Base-by-base conservation (phyloP, 2,329 filamentous ascomycete genomes). In the Penicillium freii region DNA sequence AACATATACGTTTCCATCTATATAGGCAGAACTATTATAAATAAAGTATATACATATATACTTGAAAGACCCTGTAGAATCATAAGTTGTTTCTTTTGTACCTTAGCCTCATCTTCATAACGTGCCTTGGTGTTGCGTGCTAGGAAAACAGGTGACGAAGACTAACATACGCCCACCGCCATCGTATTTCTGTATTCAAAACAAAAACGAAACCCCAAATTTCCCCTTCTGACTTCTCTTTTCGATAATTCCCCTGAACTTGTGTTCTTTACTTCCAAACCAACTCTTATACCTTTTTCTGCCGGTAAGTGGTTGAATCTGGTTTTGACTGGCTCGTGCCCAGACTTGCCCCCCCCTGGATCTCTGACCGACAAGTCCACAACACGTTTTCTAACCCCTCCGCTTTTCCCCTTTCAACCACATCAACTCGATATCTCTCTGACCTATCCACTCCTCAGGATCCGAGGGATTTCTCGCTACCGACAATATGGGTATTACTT, bases 401-500 rank as follows among this genome's bases (percentile, higher is more conserved):
- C 57, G 45, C 54, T 60, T 60, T 53, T 49, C 47, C 47, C 57
- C 52, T 52, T 55, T 49, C 56, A 59, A 50, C 59, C 51, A 48
- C 43, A 54, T 51, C 47, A 33, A 40, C 51, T 56, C 53, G 46
- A 54, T 51, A 49, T 49, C 56, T 61, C 49, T 52, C 49, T 49
- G 33, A 52, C 51, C 38, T 57, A 42, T 50, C 44, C 44, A 52
- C 50, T 25, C 21, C 39, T 27, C 36, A 63, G 60, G 60, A 51
- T 63, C 54, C 55, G 54, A 61, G 59, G 52, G 11, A 31, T 29
- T 19, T 25, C 73, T 75, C 75, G 50, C 40, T 51, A 51, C 49
- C 72, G 71, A 74, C 75, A 92, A 80, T 80, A 99, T 99, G 94
- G 94, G 94, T 95, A 86, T 97, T 80, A 87, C 89, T 77, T 91